phyloP scores from a whole-genome alignment of 1,139 yeast species.

The Yamadazyma sp. region DNA sequence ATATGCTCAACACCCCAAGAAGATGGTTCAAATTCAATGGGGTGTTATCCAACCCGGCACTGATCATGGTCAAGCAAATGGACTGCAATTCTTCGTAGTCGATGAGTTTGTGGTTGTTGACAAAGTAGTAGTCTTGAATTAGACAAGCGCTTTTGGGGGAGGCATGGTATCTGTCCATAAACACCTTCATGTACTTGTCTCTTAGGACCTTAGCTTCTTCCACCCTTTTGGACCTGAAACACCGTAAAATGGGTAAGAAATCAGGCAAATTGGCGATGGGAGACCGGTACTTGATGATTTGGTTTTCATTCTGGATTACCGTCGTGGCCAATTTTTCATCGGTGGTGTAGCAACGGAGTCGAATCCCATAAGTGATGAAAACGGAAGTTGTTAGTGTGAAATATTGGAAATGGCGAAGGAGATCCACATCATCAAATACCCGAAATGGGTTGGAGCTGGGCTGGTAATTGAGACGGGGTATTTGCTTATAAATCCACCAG shows the following conservation, averaged over 20 bases:
- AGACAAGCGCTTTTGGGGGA: neutral
- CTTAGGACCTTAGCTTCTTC: constrained; percentile 44
- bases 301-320: constrained; percentile 63
- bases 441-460: constrained; percentile 22
- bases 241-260: constrained; percentile 54
- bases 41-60: constrained; percentile 78
- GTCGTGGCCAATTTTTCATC: constrained; percentile 47
- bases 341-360: constrained; percentile 42
- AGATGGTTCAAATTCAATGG: constrained; percentile 63
- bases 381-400: constrained; percentile 61
- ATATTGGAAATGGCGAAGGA: constrained; percentile 47
- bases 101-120: constrained; percentile 9
- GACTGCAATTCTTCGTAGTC: constrained; percentile 50
- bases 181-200: constrained; percentile 52
- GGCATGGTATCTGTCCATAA: constrained; percentile 16
- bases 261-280: constrained; percentile 64
- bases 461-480: constrained; percentile 21
- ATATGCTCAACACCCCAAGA: constrained; percentile 60
- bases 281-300: constrained; percentile 62
- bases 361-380: constrained; percentile 59
- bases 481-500: constrained; percentile 23
- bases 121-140: constrained; percentile 7
- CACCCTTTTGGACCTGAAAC: constrained; percentile 25
- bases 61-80: constrained; percentile 71
- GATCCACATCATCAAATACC: constrained; percentile 31